Conservation (phyloP, 1,284 basidiomycete species). For the Cutaneotrichosporon sp. region DNA sequence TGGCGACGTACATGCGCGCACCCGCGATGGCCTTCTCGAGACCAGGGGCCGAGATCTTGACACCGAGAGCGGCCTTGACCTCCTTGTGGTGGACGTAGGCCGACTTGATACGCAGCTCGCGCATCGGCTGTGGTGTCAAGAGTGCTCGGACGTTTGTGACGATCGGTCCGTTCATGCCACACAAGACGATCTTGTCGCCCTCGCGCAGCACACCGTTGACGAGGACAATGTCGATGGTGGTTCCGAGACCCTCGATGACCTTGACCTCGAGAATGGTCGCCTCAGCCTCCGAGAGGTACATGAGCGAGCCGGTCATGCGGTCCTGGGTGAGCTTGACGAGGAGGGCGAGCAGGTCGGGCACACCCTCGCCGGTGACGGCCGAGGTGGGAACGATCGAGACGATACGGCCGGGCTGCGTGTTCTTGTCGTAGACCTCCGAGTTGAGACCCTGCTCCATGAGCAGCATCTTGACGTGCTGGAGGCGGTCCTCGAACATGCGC, state of each 20-base stretch:
- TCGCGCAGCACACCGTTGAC: constrained; percentile 93
- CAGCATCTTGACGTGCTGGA: constrained; percentile 80
- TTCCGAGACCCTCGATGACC: constrained; percentile 96
- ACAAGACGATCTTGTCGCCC: constrained; percentile 94
- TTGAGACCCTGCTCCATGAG: constrained; percentile 99
- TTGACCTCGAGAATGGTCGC: constrained; percentile 99
- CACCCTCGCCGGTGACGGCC: constrained; percentile 95
- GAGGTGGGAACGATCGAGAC: constrained; percentile 98
- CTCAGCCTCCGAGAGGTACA: constrained; percentile 98
- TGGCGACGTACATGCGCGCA: constrained; percentile 86
- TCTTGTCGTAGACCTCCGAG: constrained; percentile 93
- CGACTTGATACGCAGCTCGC: constrained; percentile 97
- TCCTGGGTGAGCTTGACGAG: constrained; percentile 97
- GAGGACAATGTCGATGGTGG: constrained; percentile 95
- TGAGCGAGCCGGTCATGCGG: constrained; percentile 94
- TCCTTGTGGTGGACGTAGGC: constrained; percentile 97
- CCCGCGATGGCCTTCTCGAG: constrained; percentile 99
- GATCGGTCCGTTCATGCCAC: constrained; percentile 96
- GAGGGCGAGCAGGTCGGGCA: constrained; percentile 99
- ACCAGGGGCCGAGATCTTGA: constrained; percentile 94
- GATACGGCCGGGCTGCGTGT: constrained; percentile 92
- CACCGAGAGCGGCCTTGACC: constrained; percentile 95
- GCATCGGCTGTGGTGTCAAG: constrained; percentile 93
- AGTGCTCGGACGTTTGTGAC: constrained; percentile 93
- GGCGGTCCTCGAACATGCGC: constrained; percentile 90